These are phyloP conservation scores for Wickerhamiella alocasiicola DNA, from an alignment of 805 yeast genomes.

Conservation along the genomic window DNA sequence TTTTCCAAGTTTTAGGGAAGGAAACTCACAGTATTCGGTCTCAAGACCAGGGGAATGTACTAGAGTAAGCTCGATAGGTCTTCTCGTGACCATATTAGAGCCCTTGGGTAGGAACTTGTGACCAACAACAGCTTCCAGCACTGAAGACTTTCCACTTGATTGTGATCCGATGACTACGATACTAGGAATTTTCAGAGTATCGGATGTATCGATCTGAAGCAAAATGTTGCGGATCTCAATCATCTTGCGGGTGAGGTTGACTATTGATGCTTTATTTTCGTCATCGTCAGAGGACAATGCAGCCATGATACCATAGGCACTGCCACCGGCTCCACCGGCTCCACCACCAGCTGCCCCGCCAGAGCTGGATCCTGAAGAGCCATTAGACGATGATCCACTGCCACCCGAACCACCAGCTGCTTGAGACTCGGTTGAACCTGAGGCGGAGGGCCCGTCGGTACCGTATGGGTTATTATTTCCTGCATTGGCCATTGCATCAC, in stretches of 20 bases:
- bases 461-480: not conserved
- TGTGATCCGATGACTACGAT: conserved; percentile 97
- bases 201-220: conserved; percentile 60
- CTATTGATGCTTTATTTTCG: conserved; percentile 53
- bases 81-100: conserved; percentile 91
- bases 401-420: not conserved
- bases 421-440: too few relatives aligned
- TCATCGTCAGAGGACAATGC: conserved; percentile 38
- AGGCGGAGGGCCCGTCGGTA: not conserved
- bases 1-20: conserved; percentile 70
- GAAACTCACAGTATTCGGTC: conserved; percentile 85
- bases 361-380: conserved; percentile 3
- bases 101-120: conserved; percentile 96
- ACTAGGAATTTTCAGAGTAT: conserved; percentile 74
- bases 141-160: conserved; percentile 94
- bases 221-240: conserved; percentile 81
- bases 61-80: conserved; percentile 91
- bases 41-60: conserved; percentile 74
- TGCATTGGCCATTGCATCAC: not conserved
- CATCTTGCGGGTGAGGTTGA: conserved; percentile 88
- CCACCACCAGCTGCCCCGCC: not conserved
- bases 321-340: conserved; percentile 27
- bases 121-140: conserved; percentile 92
- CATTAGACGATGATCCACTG: not conserved
- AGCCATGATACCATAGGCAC: conserved; percentile 48